phyloP scores from a whole-genome alignment of 2,329 filamentous ascomycete genomes.

The Coniochaeta hoffmannii region DNA sequence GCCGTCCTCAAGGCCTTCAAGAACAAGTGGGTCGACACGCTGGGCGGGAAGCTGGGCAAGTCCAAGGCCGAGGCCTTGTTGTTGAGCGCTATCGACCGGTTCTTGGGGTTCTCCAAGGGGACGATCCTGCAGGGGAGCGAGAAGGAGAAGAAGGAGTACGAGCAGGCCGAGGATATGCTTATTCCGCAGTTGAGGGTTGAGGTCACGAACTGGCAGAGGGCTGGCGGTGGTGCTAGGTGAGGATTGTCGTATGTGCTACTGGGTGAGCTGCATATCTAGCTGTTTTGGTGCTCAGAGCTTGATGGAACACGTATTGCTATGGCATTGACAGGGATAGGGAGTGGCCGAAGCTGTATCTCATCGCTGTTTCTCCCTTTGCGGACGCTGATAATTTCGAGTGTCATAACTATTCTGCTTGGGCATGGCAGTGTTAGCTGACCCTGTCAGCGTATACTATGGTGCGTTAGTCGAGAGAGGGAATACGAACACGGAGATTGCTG shows the following conservation, averaged over 20 bases:
- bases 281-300: not conserved
- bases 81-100: slow-evolving; percentile 42
- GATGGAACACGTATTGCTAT: not conserved
- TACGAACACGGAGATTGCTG: too few species aligned
- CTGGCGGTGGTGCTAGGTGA: slow-evolving; percentile 4
- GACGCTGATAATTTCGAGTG: too few species aligned
- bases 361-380: too few species aligned
- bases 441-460: too few species aligned
- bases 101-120: slow-evolving; percentile 37
- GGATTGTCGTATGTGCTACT: not conserved
- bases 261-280: not conserved
- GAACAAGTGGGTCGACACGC: slow-evolving; percentile 32
- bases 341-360: too few species aligned
- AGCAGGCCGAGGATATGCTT: slow-evolving; percentile 22
- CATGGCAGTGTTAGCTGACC: too few species aligned
- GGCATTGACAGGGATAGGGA: too few species aligned
- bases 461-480: too few species aligned
- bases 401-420: too few species aligned
- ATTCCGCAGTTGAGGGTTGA: slow-evolving; percentile 17
- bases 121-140: slow-evolving; percentile 25
- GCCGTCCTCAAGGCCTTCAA: slow-evolving; percentile 37
- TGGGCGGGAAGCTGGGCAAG: slow-evolving; percentile 31
- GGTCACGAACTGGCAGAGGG: slow-evolving; percentile 15
- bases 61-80: slow-evolving; percentile 37
- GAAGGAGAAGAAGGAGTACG: slow-evolving; percentile 19